Evolutionary conservation across 2,329 filamentous ascomycete genomes (phyloP).

Genomic region (Chaetothyriales sp.): DNA sequence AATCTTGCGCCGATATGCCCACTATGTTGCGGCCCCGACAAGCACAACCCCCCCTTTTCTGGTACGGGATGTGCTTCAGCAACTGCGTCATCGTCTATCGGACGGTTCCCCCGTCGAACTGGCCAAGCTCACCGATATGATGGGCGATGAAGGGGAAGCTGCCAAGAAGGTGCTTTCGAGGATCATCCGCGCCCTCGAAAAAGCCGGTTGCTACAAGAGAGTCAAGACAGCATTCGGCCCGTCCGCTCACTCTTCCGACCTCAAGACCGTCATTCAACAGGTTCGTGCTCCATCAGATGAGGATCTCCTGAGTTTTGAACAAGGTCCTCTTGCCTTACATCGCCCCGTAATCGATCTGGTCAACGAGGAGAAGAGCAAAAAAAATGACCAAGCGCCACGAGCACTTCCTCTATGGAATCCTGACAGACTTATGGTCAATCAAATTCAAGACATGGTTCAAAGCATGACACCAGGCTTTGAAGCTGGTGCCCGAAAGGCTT

Average conservation of each 20-base stretch:
- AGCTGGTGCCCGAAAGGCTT: background rate
- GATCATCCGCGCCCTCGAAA: conserved; percentile 31
- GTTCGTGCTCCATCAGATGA: conserved; percentile 26
- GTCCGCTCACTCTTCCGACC: conserved; percentile 21
- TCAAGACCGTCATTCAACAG: conserved; percentile 30
- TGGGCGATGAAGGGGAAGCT: conserved; percentile 22
- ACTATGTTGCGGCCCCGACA: conserved; percentile 3
- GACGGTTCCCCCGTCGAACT: background rate
- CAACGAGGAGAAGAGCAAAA: conserved; percentile 12
- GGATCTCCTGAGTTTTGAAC: conserved; percentile 26
- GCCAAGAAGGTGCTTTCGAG: conserved; percentile 23
- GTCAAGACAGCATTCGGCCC: conserved; percentile 30
- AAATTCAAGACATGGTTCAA: background rate
- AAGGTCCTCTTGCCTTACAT: background rate
- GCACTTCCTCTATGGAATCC: conserved; percentile 38
- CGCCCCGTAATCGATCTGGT: background rate
- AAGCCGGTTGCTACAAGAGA: conserved; percentile 30
- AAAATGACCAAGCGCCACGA: conserved; percentile 15
- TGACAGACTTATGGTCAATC: conserved; percentile 36
- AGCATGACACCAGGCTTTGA: background rate
- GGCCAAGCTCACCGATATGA: conserved; percentile 33
- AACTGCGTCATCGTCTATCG: conserved; percentile 8
- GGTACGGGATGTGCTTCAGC: conserved; percentile 10
- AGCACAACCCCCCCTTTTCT: conserved; percentile 1
- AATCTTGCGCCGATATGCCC: conserved; percentile 36